These are phyloP conservation scores for Acacia confusa DNA, from an alignment of 306 rosid genomes.

Conservation along the genomic window DNA sequence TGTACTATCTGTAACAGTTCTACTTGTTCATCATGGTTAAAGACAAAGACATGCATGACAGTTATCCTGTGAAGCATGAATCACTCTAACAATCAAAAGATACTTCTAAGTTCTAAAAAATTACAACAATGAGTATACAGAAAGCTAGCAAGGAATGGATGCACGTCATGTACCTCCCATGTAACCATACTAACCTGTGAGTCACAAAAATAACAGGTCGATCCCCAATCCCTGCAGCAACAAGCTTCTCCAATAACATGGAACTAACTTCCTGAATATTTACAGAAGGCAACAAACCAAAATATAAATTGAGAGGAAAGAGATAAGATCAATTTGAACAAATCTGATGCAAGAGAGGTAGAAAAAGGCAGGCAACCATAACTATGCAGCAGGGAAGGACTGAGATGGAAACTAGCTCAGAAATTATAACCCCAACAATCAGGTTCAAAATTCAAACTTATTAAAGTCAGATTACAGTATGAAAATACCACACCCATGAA, in stretches of 20 bases:
- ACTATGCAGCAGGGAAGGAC: background rate
- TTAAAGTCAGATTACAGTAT: background rate
- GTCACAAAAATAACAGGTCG: constrained; percentile 92
- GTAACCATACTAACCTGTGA: constrained; percentile 68
- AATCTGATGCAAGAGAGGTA: constrained; percentile 6
- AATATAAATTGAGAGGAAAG: constrained; percentile 20
- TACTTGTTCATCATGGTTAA: background rate
- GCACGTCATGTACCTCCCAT: background rate
- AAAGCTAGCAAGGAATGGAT: background rate
- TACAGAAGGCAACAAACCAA: constrained; percentile 25
- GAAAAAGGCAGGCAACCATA: constrained; percentile 23
- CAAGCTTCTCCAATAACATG: constrained; percentile 85
- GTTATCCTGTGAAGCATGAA: constrained; percentile 3
- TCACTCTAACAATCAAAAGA: background rate
- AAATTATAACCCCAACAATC: background rate
- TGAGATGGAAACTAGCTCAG: constrained; percentile 16
- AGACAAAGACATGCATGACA: background rate
- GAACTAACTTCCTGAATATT: constrained; percentile 92
- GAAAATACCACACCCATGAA: background rate
- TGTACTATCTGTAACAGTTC: background rate
- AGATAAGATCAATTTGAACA: constrained; percentile 24
- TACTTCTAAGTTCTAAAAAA: constrained; percentile 22
- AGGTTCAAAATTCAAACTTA: background rate
- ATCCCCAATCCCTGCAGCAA: constrained; percentile 91
- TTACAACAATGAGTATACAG: background rate